Base-by-base conservation (phyloP, 1,139 yeast genomes). In the Kurtzmaniella quercitrusa region DNA sequence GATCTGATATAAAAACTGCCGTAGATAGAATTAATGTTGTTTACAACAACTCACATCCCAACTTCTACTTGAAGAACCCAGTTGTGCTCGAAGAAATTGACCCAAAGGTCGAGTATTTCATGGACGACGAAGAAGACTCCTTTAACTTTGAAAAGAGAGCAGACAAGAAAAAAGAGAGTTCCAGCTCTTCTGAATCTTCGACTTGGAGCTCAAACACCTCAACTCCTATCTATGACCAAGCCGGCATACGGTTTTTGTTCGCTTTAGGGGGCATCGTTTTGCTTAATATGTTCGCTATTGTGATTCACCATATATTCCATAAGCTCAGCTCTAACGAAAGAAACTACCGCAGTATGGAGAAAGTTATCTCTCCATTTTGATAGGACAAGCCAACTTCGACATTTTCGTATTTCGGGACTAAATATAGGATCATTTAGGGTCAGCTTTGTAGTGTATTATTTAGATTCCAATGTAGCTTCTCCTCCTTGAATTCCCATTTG, bases 281-380 rank as follows among this genome's bases (percentile, higher is more conserved):
- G 18, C 48, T 69, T 18, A 70, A 70, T 46, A 56, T 68, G 59
- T 24, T 67, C 25, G 70, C 66, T 31, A 70, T 70, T 34, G 50
- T 58, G 27, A 52, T 70, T 38, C 75, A 69, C 47, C 75, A 70
- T 45, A 45, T 69, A 21, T 66, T 61, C 48, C 54, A 59, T 51
- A 56, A 58, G 41, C 51, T 62, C 8, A 55, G 66, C n/a, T 56
- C 60, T 40, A 53, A 63, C 1, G 62, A 58, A 33, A 65, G 64
- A 46, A 53, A 65, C 7, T 70, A 70, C 48, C 53, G 69, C 42
- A 61, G 62, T n/a, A 56, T 70, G 21, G 72, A 68, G 36, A 69
- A 65, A 43, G 62, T 57, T 39, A 58, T 65, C 25, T 67, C 73
- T 16, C 75, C 75, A 3, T 66, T 65, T 47, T 66, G 57, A 47